Percentiles rank a stretch among this genome's conserved stretches.
phyloP scores from a whole-genome alignment of 139 green algal genomes.

The Chlorella sorokiniana region DNA sequence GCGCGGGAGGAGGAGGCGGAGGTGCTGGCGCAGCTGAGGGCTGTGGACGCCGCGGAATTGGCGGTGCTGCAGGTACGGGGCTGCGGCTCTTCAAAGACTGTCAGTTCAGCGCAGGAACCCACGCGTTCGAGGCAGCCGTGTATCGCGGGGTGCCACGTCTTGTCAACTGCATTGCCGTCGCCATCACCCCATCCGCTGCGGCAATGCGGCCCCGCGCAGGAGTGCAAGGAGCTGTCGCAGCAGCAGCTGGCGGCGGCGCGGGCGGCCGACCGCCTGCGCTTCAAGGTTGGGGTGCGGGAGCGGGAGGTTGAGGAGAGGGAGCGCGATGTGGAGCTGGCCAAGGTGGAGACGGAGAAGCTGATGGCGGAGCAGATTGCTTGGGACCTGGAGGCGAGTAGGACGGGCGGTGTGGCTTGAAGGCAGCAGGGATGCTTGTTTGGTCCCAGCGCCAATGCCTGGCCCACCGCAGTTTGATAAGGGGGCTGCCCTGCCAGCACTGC shows the following conservation, averaged over 20 bases:
- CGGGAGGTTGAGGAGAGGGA: slow-evolving; percentile 2
- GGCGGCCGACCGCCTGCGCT: slow-evolving; percentile 17
- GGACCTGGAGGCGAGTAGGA: slow-evolving; percentile 29
- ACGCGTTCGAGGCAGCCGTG: no score
- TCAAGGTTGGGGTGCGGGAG: not conserved
- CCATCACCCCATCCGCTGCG: not conserved
- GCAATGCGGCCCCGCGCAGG: not conserved
- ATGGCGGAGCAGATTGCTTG: slow-evolving; percentile 10
- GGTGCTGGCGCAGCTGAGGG: slow-evolving; percentile 2
- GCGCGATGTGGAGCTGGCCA: slow-evolving; percentile 24
- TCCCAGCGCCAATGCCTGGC: no score
- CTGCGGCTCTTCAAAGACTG: not conserved
- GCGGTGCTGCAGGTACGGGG: not conserved
- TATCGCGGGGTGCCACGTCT: no score
- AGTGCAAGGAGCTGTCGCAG: slow-evolving; percentile 33
- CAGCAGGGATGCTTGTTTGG: not conserved
- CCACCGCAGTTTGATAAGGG: no score
- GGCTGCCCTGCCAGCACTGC: not conserved
- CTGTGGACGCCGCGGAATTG: not conserved
- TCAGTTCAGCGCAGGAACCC: no score
- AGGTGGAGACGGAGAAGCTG: slow-evolving; percentile 37
- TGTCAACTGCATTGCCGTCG: no score
- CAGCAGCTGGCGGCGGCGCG: slow-evolving; percentile 30
- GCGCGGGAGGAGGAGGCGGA: slow-evolving; percentile 55
- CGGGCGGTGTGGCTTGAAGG: not conserved